Evolutionary conservation across 2,329 filamentous ascomycete species (phyloP), one percentile per base, ranked within the genome.

Genomic region (Diaporthe batatas): DNA sequence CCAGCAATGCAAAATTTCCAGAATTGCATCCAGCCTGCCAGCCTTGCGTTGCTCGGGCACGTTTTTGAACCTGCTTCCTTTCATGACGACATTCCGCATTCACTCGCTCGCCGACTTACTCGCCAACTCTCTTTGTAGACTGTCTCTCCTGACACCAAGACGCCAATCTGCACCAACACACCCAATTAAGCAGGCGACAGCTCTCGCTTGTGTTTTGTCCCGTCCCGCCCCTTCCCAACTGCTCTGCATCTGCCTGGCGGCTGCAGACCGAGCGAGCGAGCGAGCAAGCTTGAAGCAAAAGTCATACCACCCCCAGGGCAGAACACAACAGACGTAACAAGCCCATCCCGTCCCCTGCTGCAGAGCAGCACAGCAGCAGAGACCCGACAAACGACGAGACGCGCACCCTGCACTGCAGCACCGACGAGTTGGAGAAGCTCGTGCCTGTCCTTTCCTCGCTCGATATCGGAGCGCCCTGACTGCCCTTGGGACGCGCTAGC

Each of bases 71-170:
- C 42, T 67, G 62, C 62, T 67, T 67, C 32, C 32, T 36, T 51
- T 68, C 70, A 72, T 72, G 70, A 72, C 70, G 62, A 54, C 70
- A 72, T 72, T 59, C 23, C 55, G 53, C 51, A 39, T 53, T 68
- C 62, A 39, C 62, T 67, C 44, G 8, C 47, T 25, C 32, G 34
- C 16, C 32, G 47, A 67, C 62, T 67, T 53, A 67, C 62, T 67
- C 47, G 62, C 44, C 47, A 67, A 53, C n/a, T 36, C 44, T 67
- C 62, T 53, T 67, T 53, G 62, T 29, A 23, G 14, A 53, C 44
- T 53, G 44, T 67, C 47, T 39, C 29, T 67, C 62, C 47, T 53
- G 62, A 67, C 47, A 67, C 62, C 62, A 23, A 51, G 32, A 14
- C n/a, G 32, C 62, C 62, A 4, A 21, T n/a, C 44, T 47, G 62